Percentiles rank a stretch among this genome's conserved stretches.
Evolutionary conservation across 208 protist species (phyloP).

Genomic region (Leptomonas pyrrhocoris): DNA sequence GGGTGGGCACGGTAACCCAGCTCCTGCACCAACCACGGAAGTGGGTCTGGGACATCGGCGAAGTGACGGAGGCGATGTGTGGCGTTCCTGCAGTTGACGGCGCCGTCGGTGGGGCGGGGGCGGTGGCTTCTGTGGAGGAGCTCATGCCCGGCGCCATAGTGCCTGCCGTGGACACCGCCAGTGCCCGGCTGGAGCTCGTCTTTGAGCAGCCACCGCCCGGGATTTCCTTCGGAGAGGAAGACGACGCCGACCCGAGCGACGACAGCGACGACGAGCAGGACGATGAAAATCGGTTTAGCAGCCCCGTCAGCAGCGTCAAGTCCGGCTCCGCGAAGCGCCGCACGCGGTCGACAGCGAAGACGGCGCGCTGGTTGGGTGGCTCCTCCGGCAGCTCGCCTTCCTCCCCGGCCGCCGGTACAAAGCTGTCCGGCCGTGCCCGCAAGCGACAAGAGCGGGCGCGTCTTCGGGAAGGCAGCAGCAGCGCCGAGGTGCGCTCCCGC

Average conservation of each 20-base stretch:
- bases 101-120: not conserved
- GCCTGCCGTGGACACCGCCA: constrained; percentile 11
- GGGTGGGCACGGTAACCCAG: constrained; percentile 44
- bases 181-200: constrained; percentile 33
- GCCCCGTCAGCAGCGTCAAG: constrained; percentile 23
- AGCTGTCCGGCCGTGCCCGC: constrained; percentile 10
- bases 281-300: constrained; percentile 26
- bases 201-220: constrained; percentile 28
- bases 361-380: not conserved
- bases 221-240: constrained; percentile 25
- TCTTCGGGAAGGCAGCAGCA: constrained; percentile 11
- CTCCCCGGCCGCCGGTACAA: not conserved
- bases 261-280: constrained; percentile 30
- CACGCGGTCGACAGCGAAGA: constrained; percentile 8
- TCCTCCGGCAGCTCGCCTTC: not conserved
- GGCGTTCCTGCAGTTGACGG: constrained; percentile 2
- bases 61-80: constrained; percentile 41
- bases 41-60: constrained; percentile 58
- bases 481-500: not conserved
- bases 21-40: constrained; percentile 46
- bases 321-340: constrained; percentile 1
- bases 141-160: constrained; percentile 21
- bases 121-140: constrained; percentile 6
- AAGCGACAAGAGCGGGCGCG: constrained; percentile 43
- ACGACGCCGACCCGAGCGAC: constrained; percentile 10